Conservation (phyloP, 73 alveolate genomes). For the Tetrahymena thermophila region DNA sequence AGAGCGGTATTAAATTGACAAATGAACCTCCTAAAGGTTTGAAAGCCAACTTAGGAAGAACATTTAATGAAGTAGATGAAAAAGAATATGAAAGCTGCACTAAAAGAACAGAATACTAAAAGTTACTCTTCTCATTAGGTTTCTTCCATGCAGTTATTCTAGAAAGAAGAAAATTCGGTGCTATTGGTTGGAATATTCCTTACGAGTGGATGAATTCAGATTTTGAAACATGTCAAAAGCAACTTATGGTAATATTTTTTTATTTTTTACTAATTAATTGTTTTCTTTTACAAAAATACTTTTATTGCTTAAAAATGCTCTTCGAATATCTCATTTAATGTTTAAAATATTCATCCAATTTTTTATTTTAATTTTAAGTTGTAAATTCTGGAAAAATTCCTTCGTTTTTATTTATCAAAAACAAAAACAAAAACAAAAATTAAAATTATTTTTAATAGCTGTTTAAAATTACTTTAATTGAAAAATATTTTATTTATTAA, state of each 20-base stretch:
- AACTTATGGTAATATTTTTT: slow-evolving; percentile 36
- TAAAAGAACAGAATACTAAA: slow-evolving; percentile 84
- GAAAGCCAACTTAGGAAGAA: slow-evolving; percentile 95
- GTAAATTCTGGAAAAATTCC: no score
- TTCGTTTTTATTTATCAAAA: no score
- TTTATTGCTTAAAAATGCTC: no score
- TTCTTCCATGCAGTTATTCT: slow-evolving; percentile 99
- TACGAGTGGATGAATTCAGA: slow-evolving; percentile 99
- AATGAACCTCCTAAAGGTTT: slow-evolving; percentile 99
- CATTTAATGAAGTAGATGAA: slow-evolving; percentile 78
- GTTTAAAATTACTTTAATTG: no score
- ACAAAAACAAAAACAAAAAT: no score
- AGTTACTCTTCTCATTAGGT: slow-evolving; percentile 96
- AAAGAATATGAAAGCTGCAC: slow-evolving; percentile 87
- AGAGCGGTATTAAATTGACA: slow-evolving; percentile 86
- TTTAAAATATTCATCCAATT: no score
- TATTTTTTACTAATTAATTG: not conserved
- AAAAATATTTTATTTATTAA: no score
- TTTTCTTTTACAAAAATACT: no score
- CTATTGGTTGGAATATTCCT: slow-evolving; percentile 99
- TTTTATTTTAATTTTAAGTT: no score
- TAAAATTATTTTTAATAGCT: no score
- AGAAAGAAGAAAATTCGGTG: slow-evolving; percentile 99
- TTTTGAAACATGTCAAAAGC: slow-evolving; percentile 88
- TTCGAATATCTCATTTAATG: no score